Conservation (phyloP, 352 stramenopile species). For the Globisporangium cystogenes region DNA sequence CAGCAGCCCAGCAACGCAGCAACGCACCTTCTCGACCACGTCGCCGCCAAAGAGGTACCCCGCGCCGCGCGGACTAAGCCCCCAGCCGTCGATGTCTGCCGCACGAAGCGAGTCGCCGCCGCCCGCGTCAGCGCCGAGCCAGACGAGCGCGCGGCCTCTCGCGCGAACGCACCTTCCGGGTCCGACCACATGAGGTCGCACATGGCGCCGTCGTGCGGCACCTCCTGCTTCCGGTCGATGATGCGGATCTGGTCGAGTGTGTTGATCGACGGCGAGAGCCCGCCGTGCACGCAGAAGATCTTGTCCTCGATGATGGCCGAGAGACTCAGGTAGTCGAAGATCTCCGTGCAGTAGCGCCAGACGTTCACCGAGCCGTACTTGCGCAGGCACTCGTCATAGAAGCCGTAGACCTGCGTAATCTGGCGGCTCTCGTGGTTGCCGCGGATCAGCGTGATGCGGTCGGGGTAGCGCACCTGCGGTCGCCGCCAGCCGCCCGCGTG, state of each 20-base stretch:
- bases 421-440: conserved; percentile 96
- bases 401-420: conserved; percentile 96
- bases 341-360: conserved; percentile 99
- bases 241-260: conserved; percentile 88
- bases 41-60: conserved; percentile 99
- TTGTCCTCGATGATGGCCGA: conserved; percentile 99
- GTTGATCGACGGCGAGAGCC: conserved; percentile 92
- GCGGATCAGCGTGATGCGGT: conserved; percentile 98
- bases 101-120: conserved; percentile 30
- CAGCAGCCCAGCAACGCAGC: no score
- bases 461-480: conserved; percentile 93
- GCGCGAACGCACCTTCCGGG: conserved; percentile 74
- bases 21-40: conserved; percentile 91
- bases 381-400: conserved; percentile 98
- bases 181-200: conserved; percentile 97
- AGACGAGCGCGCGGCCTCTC: no score
- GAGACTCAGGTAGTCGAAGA: conserved; percentile 99
- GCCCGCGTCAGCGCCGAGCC: background rate
- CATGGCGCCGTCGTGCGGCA: conserved; percentile 98
- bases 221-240: conserved; percentile 98
- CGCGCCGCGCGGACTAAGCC: conserved; percentile 94
- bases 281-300: conserved; percentile 99
- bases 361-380: conserved; percentile 99
- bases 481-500: background rate
- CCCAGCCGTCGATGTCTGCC: conserved; percentile 98